Evolutionary conservation across 352 stramenopile species (phyloP).

Genomic region (Phytopythium vexans): DNA sequence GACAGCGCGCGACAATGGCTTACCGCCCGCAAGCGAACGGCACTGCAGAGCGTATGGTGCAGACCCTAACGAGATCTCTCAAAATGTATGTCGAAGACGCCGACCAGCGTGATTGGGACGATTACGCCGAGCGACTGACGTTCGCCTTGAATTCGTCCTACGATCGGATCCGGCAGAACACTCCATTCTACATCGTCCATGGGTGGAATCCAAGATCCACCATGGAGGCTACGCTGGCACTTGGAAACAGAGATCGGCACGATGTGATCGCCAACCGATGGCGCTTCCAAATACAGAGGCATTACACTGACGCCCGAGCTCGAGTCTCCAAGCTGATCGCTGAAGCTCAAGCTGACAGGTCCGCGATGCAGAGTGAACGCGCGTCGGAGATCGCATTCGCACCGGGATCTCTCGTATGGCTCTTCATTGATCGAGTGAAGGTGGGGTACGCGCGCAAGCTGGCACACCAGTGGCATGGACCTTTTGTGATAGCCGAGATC

Average conservation of each 20-base stretch:
- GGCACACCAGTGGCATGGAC: constrained; percentile 25
- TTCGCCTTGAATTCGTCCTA: constrained; percentile 20
- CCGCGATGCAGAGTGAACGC: too few species aligned
- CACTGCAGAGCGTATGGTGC: constrained; percentile 16
- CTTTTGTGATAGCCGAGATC: constrained; percentile 15
- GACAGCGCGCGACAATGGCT: constrained; percentile 7
- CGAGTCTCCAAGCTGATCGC: background rate
- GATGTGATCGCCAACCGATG: too few species aligned
- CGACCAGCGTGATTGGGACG: constrained; percentile 19
- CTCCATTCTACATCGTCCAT: constrained; percentile 2
- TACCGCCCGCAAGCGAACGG: constrained; percentile 21
- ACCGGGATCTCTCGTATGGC: too few species aligned
- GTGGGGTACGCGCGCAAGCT: too few species aligned
- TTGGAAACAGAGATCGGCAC: too few species aligned
- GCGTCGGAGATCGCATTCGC: too few species aligned
- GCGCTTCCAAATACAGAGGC: constrained; percentile 6
- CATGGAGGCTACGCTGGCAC: constrained; percentile 3
- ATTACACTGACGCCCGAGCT: constrained; percentile 2
- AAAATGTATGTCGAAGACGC: constrained; percentile 18
- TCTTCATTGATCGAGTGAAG: constrained; percentile 8
- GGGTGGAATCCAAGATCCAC: constrained; percentile 8
- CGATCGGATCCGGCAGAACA: constrained; percentile 4
- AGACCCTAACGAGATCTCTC: constrained; percentile 12
- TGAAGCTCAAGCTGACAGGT: too few species aligned
- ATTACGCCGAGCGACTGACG: constrained; percentile 17